Percentiles rank a stretch among this genome's conserved stretches.
phyloP scores from a whole-genome alignment of 352 stramenopile genomes.

The Ophiocytium majus region DNA sequence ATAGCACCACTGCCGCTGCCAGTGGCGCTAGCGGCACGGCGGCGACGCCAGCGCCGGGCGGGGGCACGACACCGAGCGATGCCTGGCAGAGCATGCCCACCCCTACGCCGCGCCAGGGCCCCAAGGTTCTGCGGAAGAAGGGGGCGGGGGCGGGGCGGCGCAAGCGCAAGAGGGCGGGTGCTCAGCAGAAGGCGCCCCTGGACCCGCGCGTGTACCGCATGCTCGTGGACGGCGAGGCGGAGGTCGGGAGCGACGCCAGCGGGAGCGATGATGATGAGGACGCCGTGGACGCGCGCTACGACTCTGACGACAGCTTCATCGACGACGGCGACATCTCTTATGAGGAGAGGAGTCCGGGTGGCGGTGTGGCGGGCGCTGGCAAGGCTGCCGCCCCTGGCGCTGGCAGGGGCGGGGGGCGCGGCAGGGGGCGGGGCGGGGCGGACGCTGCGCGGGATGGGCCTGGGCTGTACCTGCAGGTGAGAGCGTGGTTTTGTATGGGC shows the following conservation, averaged over 20 bases:
- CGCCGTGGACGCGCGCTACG: not conserved
- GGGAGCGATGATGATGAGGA: constrained; percentile 37
- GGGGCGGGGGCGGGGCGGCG: not conserved
- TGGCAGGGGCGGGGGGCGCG: not conserved
- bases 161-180: too few relatives aligned
- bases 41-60: not conserved
- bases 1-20: not conserved
- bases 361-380: not conserved
- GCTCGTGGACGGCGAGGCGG: constrained; percentile 42
- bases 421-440: too few relatives aligned
- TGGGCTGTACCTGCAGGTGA: not conserved
- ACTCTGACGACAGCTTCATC: constrained; percentile 50
- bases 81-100: not conserved
- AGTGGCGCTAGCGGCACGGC: not conserved
- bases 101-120: not conserved
- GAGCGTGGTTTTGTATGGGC: not conserved
- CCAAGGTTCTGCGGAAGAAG: not conserved
- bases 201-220: constrained; percentile 5
- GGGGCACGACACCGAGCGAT: constrained; percentile 16
- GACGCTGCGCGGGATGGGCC: not conserved
- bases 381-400: not conserved
- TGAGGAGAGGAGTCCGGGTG: constrained; percentile 25
- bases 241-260: constrained; percentile 17
- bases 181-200: not conserved
- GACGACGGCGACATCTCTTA: constrained; percentile 45